Percentiles rank a stretch among this genome's conserved stretches.
Evolutionary conservation across 139 green algal species (phyloP).

Genomic region (Micractinium sp.): DNA sequence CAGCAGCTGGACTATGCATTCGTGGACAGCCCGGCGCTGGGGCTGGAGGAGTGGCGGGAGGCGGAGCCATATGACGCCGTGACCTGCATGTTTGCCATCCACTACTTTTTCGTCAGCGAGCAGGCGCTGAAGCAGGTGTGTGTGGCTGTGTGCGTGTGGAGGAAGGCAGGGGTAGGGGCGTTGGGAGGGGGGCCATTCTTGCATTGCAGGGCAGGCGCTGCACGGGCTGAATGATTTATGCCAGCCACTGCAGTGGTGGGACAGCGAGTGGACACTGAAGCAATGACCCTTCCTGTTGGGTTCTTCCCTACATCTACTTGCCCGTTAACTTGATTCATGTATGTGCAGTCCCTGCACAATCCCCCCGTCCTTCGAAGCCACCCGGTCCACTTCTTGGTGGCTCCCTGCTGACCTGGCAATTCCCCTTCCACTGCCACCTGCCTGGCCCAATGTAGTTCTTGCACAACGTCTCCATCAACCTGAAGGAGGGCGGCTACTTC

Average conservation of each 20-base stretch:
- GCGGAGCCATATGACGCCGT: conserved; percentile 69
- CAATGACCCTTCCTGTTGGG: too few relatives aligned
- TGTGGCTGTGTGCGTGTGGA: neutral
- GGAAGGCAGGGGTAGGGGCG: too few relatives aligned
- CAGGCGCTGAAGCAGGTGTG: conserved; percentile 51
- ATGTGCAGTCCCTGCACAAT: too few relatives aligned
- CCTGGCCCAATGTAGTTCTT: conserved; percentile 60
- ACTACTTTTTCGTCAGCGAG: conserved; percentile 93
- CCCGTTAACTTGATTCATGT: too few relatives aligned
- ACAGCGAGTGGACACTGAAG: too few relatives aligned
- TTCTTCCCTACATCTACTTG: too few relatives aligned
- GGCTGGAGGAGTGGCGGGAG: conserved; percentile 44
- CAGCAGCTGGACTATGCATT: conserved; percentile 50
- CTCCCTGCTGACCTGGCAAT: neutral
- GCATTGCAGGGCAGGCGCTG: too few relatives aligned
- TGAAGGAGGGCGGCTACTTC: conserved; percentile 88
- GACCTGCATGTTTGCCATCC: conserved; percentile 95
- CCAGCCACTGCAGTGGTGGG: too few relatives aligned
- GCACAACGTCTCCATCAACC: conserved; percentile 81
- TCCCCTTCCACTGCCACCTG: neutral
- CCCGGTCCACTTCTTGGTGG: too few relatives aligned
- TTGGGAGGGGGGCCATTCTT: too few relatives aligned
- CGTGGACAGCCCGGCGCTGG: conserved; percentile 49
- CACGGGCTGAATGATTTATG: too few relatives aligned
- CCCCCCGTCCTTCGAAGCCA: too few relatives aligned